phyloP scores from a whole-genome alignment of 305 asterid species.

The Fraxinus angustifolia region DNA sequence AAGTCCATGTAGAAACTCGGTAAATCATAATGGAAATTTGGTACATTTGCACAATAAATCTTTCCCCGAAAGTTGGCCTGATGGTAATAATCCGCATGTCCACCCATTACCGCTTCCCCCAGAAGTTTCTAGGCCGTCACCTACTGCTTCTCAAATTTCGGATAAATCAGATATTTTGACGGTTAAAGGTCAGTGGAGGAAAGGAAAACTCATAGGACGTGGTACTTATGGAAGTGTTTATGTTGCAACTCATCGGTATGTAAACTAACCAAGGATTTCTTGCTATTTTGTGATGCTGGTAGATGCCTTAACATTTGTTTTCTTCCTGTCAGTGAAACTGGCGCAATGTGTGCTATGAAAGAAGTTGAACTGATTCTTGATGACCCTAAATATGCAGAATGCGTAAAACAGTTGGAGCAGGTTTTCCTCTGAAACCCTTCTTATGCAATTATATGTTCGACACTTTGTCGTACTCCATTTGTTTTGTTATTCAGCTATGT shows the following conservation, averaged over 20 bases:
- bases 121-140: constrained; percentile 38
- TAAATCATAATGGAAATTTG: constrained; percentile 15
- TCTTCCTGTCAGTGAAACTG: constrained; percentile 61
- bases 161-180: constrained; percentile 40
- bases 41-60: constrained; percentile 40
- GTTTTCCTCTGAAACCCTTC: constrained; percentile 36
- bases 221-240: constrained; percentile 90
- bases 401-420: constrained; percentile 82
- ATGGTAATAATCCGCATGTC: constrained; percentile 37
- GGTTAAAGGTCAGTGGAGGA: constrained; percentile 66
- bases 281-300: constrained; percentile 1
- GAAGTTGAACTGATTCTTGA: constrained; percentile 75
- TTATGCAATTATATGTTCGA: constrained; percentile 2
- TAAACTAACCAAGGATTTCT: constrained; percentile 3
- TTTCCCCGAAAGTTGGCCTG: constrained; percentile 42
- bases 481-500: not conserved
- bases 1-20: constrained; percentile 30
- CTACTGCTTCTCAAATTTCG: constrained; percentile 31
- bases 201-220: constrained; percentile 71
- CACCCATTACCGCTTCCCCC: constrained; percentile 92
- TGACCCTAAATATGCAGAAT: constrained; percentile 66
- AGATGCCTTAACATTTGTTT: constrained; percentile 12
- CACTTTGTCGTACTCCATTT: not conserved
- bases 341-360: constrained; percentile 83
- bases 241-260: constrained; percentile 73